Evolutionary conservation across 257 asterid genomes (phyloP).

Genomic region (Handroanthus guayacan): DNA sequence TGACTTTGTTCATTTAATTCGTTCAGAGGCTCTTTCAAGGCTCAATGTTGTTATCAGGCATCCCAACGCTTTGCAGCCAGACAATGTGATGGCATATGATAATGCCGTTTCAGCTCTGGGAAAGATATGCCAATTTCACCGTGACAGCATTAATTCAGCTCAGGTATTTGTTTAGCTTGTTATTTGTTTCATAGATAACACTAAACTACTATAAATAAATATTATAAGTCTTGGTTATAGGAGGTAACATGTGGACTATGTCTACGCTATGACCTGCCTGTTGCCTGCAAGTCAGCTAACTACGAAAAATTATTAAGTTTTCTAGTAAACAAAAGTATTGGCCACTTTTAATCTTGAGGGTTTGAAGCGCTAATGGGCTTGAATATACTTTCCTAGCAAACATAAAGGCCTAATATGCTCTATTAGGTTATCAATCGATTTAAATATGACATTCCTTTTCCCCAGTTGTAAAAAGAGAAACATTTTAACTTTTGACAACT

Average conservation of each 20-base stretch:
- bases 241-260: neutral
- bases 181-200: neutral
- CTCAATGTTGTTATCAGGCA: constrained; percentile 80
- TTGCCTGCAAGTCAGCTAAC: neutral
- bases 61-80: constrained; percentile 73
- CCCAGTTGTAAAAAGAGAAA: too few species aligned
- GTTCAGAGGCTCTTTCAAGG: constrained; percentile 90
- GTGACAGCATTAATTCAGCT: constrained; percentile 77
- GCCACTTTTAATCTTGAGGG: neutral
- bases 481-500: neutral
- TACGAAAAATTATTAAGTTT: neutral
- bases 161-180: constrained; percentile 55
- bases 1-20: constrained; percentile 25
- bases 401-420: too few species aligned
- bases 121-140: constrained; percentile 87
- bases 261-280: neutral
- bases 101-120: constrained; percentile 94
- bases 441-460: too few species aligned
- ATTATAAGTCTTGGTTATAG: constrained; percentile 15
- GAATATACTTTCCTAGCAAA: too few species aligned
- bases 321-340: constrained; percentile 3
- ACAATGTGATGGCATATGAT: constrained; percentile 88
- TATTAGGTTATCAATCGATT: too few species aligned
- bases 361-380: too few species aligned
- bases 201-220: neutral